Evolutionary conservation across 495 filamentous ascomycete species (phyloP), one percentile per base, ranked within the genome.

Genomic region (Penicillium antarcticum): DNA sequence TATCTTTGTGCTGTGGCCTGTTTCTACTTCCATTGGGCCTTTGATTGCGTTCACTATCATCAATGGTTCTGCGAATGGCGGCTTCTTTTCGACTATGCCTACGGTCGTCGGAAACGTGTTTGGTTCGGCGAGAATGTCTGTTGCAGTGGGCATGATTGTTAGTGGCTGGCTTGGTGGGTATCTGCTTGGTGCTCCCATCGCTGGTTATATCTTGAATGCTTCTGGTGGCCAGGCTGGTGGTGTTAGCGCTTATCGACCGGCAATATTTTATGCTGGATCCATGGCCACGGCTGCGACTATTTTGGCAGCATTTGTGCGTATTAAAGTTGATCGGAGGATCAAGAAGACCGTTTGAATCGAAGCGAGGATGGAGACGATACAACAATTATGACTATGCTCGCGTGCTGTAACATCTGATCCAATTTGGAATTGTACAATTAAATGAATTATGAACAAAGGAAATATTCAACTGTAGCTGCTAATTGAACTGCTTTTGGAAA

Each of bases 91-190:
- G 4, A 80, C 78, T 0, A 78, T 82, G 64, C 80, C 82, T 3
- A 86, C 83, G 5, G 81, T 80, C 7, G 77, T 84, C 1, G 78
- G 77, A 1, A 78, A 74, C 57, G 70, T 82, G 10, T 81, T 84
- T 63, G 79, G 80, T 1, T 76, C 75, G 3, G 72, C 72, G 1
- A 62, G 77, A 10, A 78, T 80, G 39, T 67, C 75, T 33, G 74
- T 83, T 17, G 81, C 75, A 0, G 80, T 85, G 76, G 78, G 78
- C 0, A 84, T 85, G 81, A 69, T 80, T 43, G 74, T 83, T 1
- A 83, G 77, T 9, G 78, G 81, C 1, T 85, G 80, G 81, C 69
- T 72, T 39, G 80, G 78, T 5, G 80, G 80, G 1, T 84, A 84
- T 63, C 66, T 84, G 18, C 59, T 84, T 68, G 77, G 81, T 5